Evolutionary conservation across 1,284 basidiomycete species (phyloP).

Genomic region (Cutaneotrichosporon sp.): DNA sequence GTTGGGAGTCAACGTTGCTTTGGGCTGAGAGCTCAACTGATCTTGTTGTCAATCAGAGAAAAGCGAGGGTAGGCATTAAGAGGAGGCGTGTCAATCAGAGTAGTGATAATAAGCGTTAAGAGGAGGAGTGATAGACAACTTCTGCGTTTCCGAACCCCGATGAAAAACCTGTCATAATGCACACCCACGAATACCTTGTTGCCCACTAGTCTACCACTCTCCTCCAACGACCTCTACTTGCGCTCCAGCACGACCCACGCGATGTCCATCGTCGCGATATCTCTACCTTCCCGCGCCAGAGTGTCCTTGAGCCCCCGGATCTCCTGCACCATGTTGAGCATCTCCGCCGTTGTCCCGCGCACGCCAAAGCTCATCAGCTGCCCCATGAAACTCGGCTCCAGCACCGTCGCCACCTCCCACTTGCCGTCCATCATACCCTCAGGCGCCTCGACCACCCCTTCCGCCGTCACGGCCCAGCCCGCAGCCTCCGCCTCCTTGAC

Average conservation of each 20-base stretch:
- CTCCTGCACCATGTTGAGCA: neutral
- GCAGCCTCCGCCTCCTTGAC: neutral
- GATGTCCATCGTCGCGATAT: conserved; percentile 1
- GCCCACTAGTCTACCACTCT: too few species aligned
- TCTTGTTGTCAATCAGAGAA: too few species aligned
- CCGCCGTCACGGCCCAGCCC: neutral
- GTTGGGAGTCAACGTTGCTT: too few species aligned
- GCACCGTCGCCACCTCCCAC: neutral
- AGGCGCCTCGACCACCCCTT: neutral
- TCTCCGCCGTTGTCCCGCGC: neutral
- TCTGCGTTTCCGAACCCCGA: too few species aligned
- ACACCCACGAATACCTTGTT: too few species aligned
- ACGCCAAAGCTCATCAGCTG: neutral
- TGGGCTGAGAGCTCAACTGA: too few species aligned
- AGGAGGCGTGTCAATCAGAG: too few species aligned
- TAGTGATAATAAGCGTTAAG: too few species aligned
- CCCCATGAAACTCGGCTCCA: neutral
- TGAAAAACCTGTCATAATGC: too few species aligned
- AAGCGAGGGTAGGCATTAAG: too few species aligned
- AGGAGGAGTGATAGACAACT: too few species aligned
- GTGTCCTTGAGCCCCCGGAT: neutral
- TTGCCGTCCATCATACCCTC: conserved; percentile 4
- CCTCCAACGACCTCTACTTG: conserved; percentile 19
- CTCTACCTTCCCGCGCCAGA: neutral
- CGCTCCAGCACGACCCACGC: conserved; percentile 2